These are phyloP conservation scores for Plasmodium ovale DNA, from an alignment of 169 alveolate species.

Conservation along the genomic window DNA sequence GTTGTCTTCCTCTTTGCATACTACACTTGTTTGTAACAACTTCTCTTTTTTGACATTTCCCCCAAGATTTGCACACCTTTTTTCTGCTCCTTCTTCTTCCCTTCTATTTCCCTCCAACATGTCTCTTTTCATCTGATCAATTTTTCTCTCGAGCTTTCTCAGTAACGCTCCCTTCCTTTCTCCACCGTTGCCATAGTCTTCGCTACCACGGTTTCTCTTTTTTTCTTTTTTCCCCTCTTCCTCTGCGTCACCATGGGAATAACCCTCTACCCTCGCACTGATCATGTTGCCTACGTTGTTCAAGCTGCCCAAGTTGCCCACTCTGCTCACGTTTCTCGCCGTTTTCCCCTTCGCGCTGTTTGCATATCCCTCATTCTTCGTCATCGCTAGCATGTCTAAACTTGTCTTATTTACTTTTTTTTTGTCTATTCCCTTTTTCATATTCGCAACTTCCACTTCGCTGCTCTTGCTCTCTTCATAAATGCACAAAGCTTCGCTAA, in stretches of 20 bases:
- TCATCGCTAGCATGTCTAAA: too few relatives aligned
- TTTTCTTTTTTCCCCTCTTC: neutral
- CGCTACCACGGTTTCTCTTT: neutral
- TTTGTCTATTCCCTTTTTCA: too few relatives aligned
- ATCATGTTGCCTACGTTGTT: too few relatives aligned
- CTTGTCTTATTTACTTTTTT: too few relatives aligned
- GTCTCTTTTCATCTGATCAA: neutral
- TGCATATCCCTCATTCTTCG: too few relatives aligned
- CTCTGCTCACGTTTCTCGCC: too few relatives aligned
- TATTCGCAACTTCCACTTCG: too few relatives aligned
- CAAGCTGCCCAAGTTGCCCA: too few relatives aligned
- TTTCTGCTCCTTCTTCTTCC: neutral
- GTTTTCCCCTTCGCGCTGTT: too few relatives aligned
- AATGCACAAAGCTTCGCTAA: too few relatives aligned
- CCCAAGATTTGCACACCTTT: neutral
- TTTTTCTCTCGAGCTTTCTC: slow-evolving; percentile 19
- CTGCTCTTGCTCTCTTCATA: too few relatives aligned
- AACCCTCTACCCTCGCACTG: too few relatives aligned
- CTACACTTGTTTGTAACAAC: neutral
- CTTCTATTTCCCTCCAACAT: neutral
- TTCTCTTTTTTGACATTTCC: neutral
- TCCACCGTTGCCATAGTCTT: neutral
- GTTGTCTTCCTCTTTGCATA: neutral
- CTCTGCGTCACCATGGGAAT: neutral
- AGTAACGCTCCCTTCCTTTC: neutral